phyloP scores from a whole-genome alignment of 352 stramenopile species.

The Elongisporangium prolatum region DNA sequence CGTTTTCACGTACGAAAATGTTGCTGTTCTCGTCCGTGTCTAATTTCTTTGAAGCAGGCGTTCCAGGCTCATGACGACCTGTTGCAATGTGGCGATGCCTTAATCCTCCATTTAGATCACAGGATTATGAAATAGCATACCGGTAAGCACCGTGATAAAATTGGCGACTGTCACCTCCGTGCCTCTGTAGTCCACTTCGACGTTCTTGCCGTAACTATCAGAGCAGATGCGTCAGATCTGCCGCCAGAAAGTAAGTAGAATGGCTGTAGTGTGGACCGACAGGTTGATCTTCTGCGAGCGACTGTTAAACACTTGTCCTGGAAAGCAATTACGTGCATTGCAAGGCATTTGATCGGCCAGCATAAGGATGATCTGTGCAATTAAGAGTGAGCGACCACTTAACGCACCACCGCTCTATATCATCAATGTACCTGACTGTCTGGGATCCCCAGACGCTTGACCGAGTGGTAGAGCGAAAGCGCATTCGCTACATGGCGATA shows the following conservation, averaged over 20 bases:
- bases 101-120: conserved; percentile 1
- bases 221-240: neutral
- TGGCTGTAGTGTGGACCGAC: conserved; percentile 12
- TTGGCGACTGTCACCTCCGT: conserved; percentile 96
- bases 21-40: conserved; percentile 88
- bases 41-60: conserved; percentile 85
- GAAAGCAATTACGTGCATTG: conserved; percentile 89
- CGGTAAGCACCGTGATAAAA: conserved; percentile 93
- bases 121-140: too few relatives aligned
- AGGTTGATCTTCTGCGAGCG: conserved; percentile 88
- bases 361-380: conserved; percentile 90
- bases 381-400: neutral
- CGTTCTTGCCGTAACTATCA: conserved; percentile 81
- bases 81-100: neutral
- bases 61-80: conserved; percentile 87
- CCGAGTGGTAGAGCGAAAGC: conserved; percentile 92
- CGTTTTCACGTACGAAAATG: conserved; percentile 79
- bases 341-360: conserved; percentile 96
- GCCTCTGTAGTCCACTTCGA: conserved; percentile 94
- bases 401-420: neutral
- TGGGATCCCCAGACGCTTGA: conserved; percentile 90
- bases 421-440: conserved; percentile 82
- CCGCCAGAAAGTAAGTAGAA: neutral
- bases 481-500: conserved; percentile 96
- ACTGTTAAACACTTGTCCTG: conserved; percentile 88